Base-by-base conservation (phyloP, 176 grass and related monocot species). In the Dendrocalamus sinicus region DNA sequence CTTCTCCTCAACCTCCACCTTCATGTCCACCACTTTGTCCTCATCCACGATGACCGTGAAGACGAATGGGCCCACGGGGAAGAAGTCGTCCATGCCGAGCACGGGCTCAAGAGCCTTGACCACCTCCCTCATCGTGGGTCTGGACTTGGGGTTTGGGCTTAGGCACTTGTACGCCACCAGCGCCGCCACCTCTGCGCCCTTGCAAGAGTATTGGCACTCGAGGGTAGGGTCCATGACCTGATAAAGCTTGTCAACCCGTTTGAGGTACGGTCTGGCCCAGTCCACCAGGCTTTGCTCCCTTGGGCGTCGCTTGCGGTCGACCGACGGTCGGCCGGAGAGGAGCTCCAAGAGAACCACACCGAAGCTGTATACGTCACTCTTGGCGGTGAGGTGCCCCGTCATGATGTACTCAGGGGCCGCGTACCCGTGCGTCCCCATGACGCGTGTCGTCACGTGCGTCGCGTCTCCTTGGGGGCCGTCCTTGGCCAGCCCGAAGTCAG, bases 401-500 rank as follows among this genome's bases (percentile, higher is more conserved):
- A 95, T 90, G 79, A 98, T 89, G 48, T 98, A 98, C 82, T 98
- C 95, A 0, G 95, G 95, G 0, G 95, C 95, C 0, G 95, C 93
- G 12, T 98, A 98, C 26, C 95, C 95, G 0, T 92, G 87, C 0
- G 95, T 98, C 5, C 95, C 95, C 95, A 98, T 98, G 52, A 98
- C 91, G 48, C 95, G 95, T 2, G 95, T 98, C 17, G 93, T 93
- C 82, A 98, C 91, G 0, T 95, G 93, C 9, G 93, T 98, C n/a
- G 89, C 85, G 30, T 98, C 95, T 0, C 91, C 95, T 52, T 98
- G 74, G 0, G 95, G 95, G 1, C 93, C 95, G 5, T 98, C 95
- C 84, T 95, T 98, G 61, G 95, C 95, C 0, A 98, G 91, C 12
- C 95, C 95, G 1, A 98, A 98, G 88, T 98, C 95, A 1, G 95